Evolutionary conservation across 169 alveolate genomes (phyloP).

Genomic region (Theileria parva): DNA sequence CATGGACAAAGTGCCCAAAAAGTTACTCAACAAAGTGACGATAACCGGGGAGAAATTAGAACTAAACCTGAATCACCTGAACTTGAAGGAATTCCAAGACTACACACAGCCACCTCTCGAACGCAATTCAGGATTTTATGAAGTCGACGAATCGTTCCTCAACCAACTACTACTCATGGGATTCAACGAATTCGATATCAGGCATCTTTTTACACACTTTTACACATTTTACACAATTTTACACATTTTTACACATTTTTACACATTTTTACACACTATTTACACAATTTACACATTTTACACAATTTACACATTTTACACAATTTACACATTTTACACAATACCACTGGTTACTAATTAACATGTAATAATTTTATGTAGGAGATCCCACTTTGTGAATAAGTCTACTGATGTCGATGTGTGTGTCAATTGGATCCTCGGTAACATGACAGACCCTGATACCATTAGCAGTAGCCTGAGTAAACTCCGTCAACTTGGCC

Average conservation of each 20-base stretch:
- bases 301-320: too few relatives aligned
- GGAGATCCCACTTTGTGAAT: constrained; percentile 14
- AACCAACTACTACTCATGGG: constrained; percentile 60
- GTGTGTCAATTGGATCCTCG: constrained; percentile 71
- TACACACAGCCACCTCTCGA: not conserved
- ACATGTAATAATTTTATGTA: too few relatives aligned
- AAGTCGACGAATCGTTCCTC: constrained; percentile 6
- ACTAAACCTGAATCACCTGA: not conserved
- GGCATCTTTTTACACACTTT: too few relatives aligned
- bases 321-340: too few relatives aligned
- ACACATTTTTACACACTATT: too few relatives aligned
- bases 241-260: too few relatives aligned
- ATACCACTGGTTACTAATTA: not conserved
- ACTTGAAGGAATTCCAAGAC: too few relatives aligned
- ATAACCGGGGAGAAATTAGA: not conserved
- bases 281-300: too few relatives aligned
- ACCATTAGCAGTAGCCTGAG: not conserved
- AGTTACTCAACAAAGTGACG: constrained; percentile 50
- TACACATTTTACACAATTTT: too few relatives aligned
- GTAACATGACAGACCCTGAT: constrained; percentile 26
- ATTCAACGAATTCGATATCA: constrained; percentile 28
- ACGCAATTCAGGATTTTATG: constrained; percentile 16
- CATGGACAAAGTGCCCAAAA: constrained; percentile 68
- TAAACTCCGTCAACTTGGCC: not conserved
- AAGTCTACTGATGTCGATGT: constrained; percentile 50